Conservation (phyloP, 2,329 filamentous ascomycete species). For the Colletotrichum tropicicola region DNA sequence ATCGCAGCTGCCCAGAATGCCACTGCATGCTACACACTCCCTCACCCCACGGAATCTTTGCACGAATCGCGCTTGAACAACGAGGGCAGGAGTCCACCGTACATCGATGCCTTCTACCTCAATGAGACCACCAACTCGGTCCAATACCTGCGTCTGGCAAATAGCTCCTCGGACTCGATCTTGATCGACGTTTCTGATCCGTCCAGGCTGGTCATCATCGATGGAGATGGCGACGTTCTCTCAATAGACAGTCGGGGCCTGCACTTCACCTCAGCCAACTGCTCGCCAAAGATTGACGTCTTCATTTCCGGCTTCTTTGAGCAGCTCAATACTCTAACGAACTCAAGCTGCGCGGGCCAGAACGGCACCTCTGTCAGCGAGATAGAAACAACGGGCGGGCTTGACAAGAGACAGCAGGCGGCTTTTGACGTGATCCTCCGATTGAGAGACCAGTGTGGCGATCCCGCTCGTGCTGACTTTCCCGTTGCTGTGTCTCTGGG, state of each 20-base stretch:
- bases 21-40: slow-evolving; percentile 19
- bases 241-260: slow-evolving; percentile 42
- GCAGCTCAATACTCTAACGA: slow-evolving; percentile 42
- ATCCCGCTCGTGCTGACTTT: slow-evolving; percentile 37
- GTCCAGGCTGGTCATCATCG: slow-evolving; percentile 41
- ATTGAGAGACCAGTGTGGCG: slow-evolving; percentile 46
- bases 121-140: slow-evolving; percentile 41
- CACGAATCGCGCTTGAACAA: slow-evolving; percentile 43
- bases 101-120: slow-evolving; percentile 47
- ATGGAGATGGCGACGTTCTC: slow-evolving; percentile 41
- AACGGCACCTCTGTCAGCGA: no score
- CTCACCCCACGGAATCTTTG: slow-evolving; percentile 3
- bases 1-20: slow-evolving; percentile 7
- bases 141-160: slow-evolving; percentile 42
- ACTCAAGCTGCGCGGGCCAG: slow-evolving; percentile 37
- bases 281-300: slow-evolving; percentile 43
- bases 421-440: slow-evolving; percentile 43
- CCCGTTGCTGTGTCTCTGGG: slow-evolving; percentile 43
- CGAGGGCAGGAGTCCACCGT: slow-evolving; percentile 39
- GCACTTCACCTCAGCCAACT: slow-evolving; percentile 44
- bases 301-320: slow-evolving; percentile 42
- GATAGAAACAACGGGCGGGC: background rate
- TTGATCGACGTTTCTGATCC: slow-evolving; percentile 45
- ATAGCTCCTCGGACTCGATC: slow-evolving; percentile 37
- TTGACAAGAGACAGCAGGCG: slow-evolving; percentile 16